phyloP scores from a whole-genome alignment of 345 rosid genomes.

The Citrus inodora region DNA sequence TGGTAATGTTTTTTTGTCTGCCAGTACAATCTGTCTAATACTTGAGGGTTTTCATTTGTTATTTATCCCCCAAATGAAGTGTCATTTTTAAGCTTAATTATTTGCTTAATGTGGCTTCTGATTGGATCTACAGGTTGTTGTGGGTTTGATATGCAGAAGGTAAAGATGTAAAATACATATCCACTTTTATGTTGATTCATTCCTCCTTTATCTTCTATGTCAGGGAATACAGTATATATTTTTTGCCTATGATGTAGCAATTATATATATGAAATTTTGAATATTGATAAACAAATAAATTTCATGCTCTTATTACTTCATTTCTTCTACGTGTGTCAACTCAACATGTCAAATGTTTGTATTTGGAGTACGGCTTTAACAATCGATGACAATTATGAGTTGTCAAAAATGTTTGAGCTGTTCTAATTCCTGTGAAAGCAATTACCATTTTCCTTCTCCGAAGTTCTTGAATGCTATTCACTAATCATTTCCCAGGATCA shows the following conservation, averaged over 20 bases:
- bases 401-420: background rate
- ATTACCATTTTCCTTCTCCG: background rate
- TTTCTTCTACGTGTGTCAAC: background rate
- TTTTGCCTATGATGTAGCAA: too few species aligned
- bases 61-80: background rate
- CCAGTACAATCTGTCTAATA: background rate
- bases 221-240: background rate
- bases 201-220: background rate
- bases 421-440: background rate
- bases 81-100: background rate
- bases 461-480: background rate
- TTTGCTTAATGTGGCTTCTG: constrained; percentile 13
- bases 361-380: background rate
- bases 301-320: background rate
- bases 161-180: constrained; percentile 21
- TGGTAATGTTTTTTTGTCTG: constrained; percentile 32
- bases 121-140: constrained; percentile 38
- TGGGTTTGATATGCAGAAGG: constrained; percentile 50
- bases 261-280: background rate
- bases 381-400: background rate
- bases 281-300: background rate
- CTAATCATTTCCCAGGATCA: background rate
- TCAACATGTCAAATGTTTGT: background rate
- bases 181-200: constrained; percentile 19
- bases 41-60: background rate